Percentiles rank a stretch among this genome's conserved stretches.
Evolutionary conservation across 805 yeast species (phyloP).

Genomic region (Nakazawaea ernobii): DNA sequence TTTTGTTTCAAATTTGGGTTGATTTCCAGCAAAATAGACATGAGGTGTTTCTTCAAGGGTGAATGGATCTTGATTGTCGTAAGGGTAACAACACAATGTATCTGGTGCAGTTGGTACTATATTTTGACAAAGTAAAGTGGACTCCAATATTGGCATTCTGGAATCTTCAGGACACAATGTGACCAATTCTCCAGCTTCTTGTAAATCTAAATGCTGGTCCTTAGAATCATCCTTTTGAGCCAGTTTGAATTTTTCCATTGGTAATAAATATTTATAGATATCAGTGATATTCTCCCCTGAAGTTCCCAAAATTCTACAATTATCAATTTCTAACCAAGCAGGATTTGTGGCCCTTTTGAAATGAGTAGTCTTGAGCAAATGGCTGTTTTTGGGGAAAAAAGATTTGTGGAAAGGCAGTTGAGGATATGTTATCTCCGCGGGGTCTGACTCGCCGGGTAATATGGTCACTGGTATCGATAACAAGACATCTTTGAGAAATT

Average conservation of each 20-base stretch:
- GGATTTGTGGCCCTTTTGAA: slow-evolving; percentile 64
- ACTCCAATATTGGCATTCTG: slow-evolving; percentile 53
- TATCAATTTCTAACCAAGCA: slow-evolving; percentile 55
- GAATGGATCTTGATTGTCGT: slow-evolving; percentile 72
- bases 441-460: slow-evolving; percentile 84
- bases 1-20: slow-evolving; percentile 51
- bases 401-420: slow-evolving; percentile 87
- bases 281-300: slow-evolving; percentile 85
- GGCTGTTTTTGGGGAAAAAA: slow-evolving; percentile 46
- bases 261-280: slow-evolving; percentile 57
- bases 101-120: slow-evolving; percentile 95
- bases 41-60: slow-evolving; percentile 76
- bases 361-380: slow-evolving; percentile 32
- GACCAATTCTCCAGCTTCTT: slow-evolving; percentile 48
- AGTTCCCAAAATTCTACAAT: slow-evolving; percentile 58
- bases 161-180: slow-evolving; percentile 40
- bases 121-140: slow-evolving; percentile 77
- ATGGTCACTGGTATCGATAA: slow-evolving; percentile 62
- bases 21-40: slow-evolving; percentile 84
- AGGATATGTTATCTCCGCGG: slow-evolving; percentile 79
- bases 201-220: slow-evolving; percentile 18
- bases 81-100: slow-evolving; percentile 88
- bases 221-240: slow-evolving; percentile 18
- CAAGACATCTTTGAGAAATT: slow-evolving; percentile 49
- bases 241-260: slow-evolving; percentile 29